Evolutionary conservation across 306 rosid genomes (phyloP).

Genomic region (Vigna mungo): DNA sequence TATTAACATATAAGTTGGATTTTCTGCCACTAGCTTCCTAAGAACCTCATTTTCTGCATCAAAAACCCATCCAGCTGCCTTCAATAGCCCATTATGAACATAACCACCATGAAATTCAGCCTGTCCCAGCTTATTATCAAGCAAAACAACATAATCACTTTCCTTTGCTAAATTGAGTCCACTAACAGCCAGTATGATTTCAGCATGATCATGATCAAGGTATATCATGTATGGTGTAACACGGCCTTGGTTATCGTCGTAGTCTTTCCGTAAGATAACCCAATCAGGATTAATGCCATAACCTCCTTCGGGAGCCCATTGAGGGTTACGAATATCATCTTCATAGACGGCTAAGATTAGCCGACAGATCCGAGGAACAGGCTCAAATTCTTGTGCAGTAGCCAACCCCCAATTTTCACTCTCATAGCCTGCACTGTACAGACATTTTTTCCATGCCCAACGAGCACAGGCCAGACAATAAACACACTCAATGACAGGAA

Average conservation of each 20-base stretch:
- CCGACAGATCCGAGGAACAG: conserved; percentile 84
- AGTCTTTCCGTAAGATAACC: conserved; percentile 72
- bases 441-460: conserved; percentile 91
- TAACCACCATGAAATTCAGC: conserved; percentile 85
- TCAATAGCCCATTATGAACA: conserved; percentile 91
- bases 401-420: conserved; percentile 94
- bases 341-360: conserved; percentile 76
- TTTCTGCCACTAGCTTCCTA: conserved; percentile 61
- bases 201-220: conserved; percentile 86
- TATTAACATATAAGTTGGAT: conserved; percentile 72
- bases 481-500: conserved; percentile 91
- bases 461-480: conserved; percentile 91
- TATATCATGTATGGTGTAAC: conserved; percentile 90
- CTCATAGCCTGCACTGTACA: conserved; percentile 87
- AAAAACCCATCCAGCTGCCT: conserved; percentile 81
- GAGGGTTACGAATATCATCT: conserved; percentile 77
- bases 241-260: conserved; percentile 62
- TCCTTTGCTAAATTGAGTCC: conserved; percentile 91
- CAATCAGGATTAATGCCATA: conserved; percentile 85
- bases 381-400: conserved; percentile 85
- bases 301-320: conserved; percentile 93
- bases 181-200: conserved; percentile 73
- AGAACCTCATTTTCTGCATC: conserved; percentile 72
- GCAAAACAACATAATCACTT: conserved; percentile 83
- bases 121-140: conserved; percentile 92